phyloP scores from a whole-genome alignment of 148 eudicot species.

The Spergularia bocconei region DNA sequence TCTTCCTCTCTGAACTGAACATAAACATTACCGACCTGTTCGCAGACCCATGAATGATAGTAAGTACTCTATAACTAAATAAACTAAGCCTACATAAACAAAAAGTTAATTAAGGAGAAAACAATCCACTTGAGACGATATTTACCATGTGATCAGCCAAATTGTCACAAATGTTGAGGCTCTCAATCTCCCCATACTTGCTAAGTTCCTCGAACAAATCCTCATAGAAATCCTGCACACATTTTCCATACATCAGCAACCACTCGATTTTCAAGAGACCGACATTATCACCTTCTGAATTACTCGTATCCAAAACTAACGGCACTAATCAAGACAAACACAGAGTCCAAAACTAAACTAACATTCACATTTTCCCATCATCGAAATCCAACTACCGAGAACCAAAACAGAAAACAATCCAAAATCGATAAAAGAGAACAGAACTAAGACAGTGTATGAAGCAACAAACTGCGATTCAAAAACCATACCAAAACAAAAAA shows the following conservation, averaged over 20 bases:
- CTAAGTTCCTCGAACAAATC: conserved; percentile 87
- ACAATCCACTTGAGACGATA: not conserved
- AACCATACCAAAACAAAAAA: too few species aligned
- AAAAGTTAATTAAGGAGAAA: not conserved
- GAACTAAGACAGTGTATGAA: too few species aligned
- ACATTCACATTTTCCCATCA: not conserved
- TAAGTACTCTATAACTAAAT: not conserved
- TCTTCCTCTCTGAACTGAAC: conserved; percentile 95
- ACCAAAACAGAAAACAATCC: too few species aligned
- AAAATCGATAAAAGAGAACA: too few species aligned
- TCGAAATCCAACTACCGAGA: not conserved
- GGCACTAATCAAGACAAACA: too few species aligned
- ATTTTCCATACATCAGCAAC: conserved; percentile 5
- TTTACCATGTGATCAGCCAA: conserved; percentile 93
- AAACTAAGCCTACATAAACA: not conserved
- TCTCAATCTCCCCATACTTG: conserved; percentile 90
- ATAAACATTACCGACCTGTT: conserved; percentile 91
- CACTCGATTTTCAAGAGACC: not conserved
- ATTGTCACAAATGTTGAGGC: conserved; percentile 89
- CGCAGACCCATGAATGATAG: not conserved
- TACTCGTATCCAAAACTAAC: not conserved
- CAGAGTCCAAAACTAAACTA: too few species aligned
- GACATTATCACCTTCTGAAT: not conserved
- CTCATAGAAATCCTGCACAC: conserved; percentile 83
- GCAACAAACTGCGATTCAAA: too few species aligned